Percentiles rank a stretch among this genome's conserved stretches.
Conservation (phyloP, 2,329 filamentous ascomycete genomes). For the Aspergillus bombycis region DNA sequence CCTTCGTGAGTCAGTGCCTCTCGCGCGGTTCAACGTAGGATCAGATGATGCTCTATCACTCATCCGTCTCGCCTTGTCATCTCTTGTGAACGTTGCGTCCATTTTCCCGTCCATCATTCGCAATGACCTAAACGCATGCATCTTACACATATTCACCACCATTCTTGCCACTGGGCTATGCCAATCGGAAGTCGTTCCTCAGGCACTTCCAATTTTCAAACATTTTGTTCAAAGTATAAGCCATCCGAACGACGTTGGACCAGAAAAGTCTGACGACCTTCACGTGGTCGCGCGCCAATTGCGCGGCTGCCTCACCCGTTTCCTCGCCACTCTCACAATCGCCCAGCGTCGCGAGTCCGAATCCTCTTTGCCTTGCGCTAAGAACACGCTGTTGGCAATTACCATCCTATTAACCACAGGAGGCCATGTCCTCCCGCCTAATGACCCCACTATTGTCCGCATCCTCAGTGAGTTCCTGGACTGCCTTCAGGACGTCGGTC, state of each 20-base stretch:
- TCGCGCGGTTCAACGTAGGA: constrained; percentile 75
- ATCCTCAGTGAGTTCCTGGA: constrained; percentile 83
- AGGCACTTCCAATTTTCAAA: constrained; percentile 87
- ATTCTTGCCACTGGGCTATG: constrained; percentile 86
- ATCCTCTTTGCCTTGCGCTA: constrained; percentile 82
- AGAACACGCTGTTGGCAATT: constrained; percentile 85
- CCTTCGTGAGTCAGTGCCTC: constrained; percentile 55
- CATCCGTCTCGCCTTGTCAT: constrained; percentile 77
- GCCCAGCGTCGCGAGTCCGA: constrained; percentile 61
- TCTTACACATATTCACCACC: constrained; percentile 93
- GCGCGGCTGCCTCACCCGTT: constrained; percentile 78
- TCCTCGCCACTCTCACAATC: constrained; percentile 69
- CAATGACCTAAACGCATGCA: constrained; percentile 92
- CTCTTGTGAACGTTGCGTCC: constrained; percentile 89
- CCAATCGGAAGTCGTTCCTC: constrained; percentile 85
- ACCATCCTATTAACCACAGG: constrained; percentile 88
- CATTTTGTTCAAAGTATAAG: constrained; percentile 82
- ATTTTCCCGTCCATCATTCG: constrained; percentile 97
- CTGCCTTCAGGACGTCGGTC: constrained; percentile 65
- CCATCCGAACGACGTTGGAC: constrained; percentile 24
- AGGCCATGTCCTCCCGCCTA: constrained; percentile 70
- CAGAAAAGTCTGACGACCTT: constrained; percentile 37
- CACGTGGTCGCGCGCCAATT: constrained; percentile 68
- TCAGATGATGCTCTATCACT: constrained; percentile 80
- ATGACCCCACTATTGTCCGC: constrained; percentile 72